These are phyloP conservation scores for Amanita pallidorosea DNA, from an alignment of 768 basidiomycete species.

Conservation along the genomic window DNA sequence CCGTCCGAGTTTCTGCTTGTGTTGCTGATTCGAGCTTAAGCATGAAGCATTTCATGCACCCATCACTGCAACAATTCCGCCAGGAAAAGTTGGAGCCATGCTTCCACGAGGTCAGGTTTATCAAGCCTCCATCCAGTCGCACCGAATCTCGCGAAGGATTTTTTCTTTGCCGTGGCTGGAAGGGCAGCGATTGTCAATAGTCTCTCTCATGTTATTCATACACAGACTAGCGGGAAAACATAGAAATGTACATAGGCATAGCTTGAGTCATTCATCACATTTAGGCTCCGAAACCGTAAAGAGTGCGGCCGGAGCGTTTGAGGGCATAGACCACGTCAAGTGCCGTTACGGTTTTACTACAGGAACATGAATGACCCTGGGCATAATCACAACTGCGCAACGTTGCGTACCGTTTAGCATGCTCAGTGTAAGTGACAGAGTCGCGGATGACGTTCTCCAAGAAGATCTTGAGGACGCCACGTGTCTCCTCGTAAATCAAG, in stretches of 20 bases:
- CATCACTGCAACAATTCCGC: conserved; percentile 57
- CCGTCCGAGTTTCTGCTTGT: neutral
- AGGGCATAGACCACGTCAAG: conserved; percentile 75
- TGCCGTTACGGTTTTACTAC: conserved; percentile 75
- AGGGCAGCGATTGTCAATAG: conserved; percentile 10
- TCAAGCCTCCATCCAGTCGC: conserved; percentile 80
- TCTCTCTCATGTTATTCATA: neutral
- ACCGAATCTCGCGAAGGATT: conserved; percentile 75
- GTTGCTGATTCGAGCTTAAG: conserved; percentile 23
- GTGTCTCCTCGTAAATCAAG: conserved; percentile 75
- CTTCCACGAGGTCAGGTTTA: conserved; percentile 56
- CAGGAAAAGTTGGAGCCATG: conserved; percentile 40
- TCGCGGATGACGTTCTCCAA: conserved; percentile 73
- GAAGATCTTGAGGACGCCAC: conserved; percentile 70
- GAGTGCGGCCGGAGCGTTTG: conserved; percentile 66
- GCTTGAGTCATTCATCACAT: neutral
- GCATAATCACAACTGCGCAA: neutral
- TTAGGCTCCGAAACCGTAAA: conserved; percentile 77
- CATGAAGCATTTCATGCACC: conserved; percentile 80
- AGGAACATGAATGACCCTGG: neutral
- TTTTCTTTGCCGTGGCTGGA: conserved; percentile 77
- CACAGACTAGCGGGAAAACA: neutral
- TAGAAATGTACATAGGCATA: neutral
- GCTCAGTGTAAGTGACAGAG: conserved; percentile 90
- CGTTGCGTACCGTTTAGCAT: conserved; percentile 62